phyloP scores from a whole-genome alignment of 371 early-diverging fungal species.

The Mucor piriformis region DNA sequence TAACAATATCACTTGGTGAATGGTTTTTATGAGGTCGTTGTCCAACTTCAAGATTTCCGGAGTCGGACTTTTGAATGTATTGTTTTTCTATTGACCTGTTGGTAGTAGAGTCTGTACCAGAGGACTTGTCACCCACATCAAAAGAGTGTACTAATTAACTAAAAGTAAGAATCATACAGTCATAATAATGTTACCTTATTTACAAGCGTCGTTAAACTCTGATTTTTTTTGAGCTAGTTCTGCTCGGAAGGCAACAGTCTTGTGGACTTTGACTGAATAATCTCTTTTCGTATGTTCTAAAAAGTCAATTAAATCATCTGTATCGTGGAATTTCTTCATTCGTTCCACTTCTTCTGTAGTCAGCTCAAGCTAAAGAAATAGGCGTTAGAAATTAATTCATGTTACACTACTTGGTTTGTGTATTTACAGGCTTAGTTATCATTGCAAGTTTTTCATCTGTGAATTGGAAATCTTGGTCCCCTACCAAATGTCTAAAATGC shows the following conservation, averaged over 20 bases:
- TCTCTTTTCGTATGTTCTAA: constrained; percentile 40
- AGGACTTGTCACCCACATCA: constrained; percentile 8
- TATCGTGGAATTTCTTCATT: constrained; percentile 27
- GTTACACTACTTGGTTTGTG: background rate
- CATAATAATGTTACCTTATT: background rate
- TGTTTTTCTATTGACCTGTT: background rate
- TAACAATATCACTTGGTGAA: constrained; percentile 17
- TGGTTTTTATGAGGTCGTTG: constrained; percentile 12
- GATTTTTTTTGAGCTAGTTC: constrained; percentile 9
- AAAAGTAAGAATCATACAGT: background rate
- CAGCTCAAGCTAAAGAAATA: constrained; percentile 23
- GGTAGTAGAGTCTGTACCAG: background rate
- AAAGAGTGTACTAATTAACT: constrained; percentile 9
- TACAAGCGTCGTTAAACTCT: background rate
- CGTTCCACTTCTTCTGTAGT: constrained; percentile 31
- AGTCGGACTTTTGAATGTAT: constrained; percentile 5
- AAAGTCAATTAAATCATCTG: constrained; percentile 50
- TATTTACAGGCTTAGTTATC: constrained; percentile 36
- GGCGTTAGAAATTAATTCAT: background rate
- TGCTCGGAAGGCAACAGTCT: constrained; percentile 29
- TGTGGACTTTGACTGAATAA: constrained; percentile 49
- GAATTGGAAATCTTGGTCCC: constrained; percentile 43
- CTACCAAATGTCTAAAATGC: constrained; percentile 48
- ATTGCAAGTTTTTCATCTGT: constrained; percentile 28
- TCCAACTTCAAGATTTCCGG: background rate